A percentile compares a stretch with the other conserved stretches of the same genome.
Evolutionary conservation across 768 basidiomycete species (phyloP).

Genomic region (Mycena albidolilacea): DNA sequence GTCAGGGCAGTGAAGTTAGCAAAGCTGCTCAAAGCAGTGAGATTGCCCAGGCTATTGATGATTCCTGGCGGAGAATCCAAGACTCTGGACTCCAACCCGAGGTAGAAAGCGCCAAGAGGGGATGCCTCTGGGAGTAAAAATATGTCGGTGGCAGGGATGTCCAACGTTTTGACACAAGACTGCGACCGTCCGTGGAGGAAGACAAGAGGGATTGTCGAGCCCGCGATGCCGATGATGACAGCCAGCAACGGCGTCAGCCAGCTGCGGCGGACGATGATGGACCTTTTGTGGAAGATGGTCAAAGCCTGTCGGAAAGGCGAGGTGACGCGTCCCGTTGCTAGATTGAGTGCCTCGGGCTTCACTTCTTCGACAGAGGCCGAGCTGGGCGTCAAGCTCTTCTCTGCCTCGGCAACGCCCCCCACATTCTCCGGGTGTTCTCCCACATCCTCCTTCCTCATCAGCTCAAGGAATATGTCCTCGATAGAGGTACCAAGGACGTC

Average conservation of each 20-base stretch:
- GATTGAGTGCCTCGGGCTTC: constrained; percentile 49
- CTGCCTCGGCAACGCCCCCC: constrained; percentile 24
- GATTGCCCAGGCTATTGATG: constrained; percentile 60
- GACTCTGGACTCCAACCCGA: constrained; percentile 52
- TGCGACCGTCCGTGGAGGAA: constrained; percentile 69
- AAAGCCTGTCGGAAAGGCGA: constrained; percentile 76
- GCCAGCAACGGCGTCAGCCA: constrained; percentile 77
- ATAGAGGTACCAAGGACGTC: constrained; percentile 83
- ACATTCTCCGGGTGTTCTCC: constrained; percentile 22
- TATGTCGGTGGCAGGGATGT: constrained; percentile 54
- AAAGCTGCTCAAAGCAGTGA: constrained; percentile 47
- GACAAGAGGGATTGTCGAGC: constrained; percentile 76
- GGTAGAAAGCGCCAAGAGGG: constrained; percentile 51
- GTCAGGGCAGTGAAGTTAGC: constrained; percentile 41
- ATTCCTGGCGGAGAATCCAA: constrained; percentile 71
- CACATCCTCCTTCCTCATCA: constrained; percentile 68
- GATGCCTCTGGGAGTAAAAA: constrained; percentile 72
- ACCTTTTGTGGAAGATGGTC: constrained; percentile 82
- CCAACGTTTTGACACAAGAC: constrained; percentile 59
- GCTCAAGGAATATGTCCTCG: constrained; percentile 84
- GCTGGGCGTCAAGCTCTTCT: constrained; percentile 32
- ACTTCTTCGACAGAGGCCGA: constrained; percentile 40
- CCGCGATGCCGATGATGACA: constrained; percentile 70
- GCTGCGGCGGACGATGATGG: constrained; percentile 72
- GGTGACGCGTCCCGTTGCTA: constrained; percentile 67